Evolutionary conservation across 129 eudicot species (phyloP), one percentile per base, ranked within the genome.

Genomic region (Mikania micrantha): DNA sequence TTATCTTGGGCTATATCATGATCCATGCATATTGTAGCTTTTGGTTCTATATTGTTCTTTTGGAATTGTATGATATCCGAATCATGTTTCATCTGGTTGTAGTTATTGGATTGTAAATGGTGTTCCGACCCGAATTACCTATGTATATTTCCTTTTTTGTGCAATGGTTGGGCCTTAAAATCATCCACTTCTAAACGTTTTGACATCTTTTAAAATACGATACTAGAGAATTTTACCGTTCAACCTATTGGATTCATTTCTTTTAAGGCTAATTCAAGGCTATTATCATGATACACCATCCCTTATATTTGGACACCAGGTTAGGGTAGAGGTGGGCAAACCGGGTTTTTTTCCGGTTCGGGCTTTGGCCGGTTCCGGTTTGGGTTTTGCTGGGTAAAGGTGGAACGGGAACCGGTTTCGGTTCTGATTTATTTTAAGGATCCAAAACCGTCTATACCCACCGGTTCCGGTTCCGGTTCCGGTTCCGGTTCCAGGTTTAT

Each of bases 61-160:
- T 67, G 64, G 45, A 76, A 67, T 68, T 76, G 80, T 76, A 76
- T 67, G 80, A 68, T 75, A 76, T 75, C 5, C 9, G 74, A 45
- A 59, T 67, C 75, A 68, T 76, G 80, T 67, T 75, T 60, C 63
- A 39, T 48, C 36, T 42, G 58, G 72, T 58, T 39, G 62, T 59
- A 73, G 70, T 56, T 69, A 59, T 45, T 75, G 79, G 79, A 67
- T 67, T 59, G 79, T 75, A 67, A 59, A 67, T 76, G 80, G 60
- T 27, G 65, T 65, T 35, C 52, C 27, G 62, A 2, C 38, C 62
- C 20, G 38, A 60, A 40, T 68, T 68, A 68, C 70, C 48, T 35
- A 19, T 76, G 79, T 75, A 75, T 59, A 76, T 59, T 60, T 73
- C 31, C 41, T 17, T 59, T 66, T 68, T 76, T 57, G 64, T 59